Percentiles rank a stretch among this genome's conserved stretches.
Conservation (phyloP, 2,329 filamentous ascomycete genomes). For the Rutstroemia sp. region DNA sequence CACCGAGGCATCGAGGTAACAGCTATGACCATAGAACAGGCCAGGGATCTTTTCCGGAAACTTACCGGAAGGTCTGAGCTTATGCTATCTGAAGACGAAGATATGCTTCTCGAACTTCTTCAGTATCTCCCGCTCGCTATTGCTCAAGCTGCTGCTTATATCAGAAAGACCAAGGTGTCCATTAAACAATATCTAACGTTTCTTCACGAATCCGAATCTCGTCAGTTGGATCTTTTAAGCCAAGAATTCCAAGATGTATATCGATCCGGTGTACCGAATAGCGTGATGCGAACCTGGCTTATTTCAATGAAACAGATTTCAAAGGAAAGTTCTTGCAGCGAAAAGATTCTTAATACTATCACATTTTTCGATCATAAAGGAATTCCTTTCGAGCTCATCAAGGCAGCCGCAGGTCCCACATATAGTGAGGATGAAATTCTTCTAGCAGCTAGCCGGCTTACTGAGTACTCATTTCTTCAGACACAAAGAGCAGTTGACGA, state of each 20-base stretch:
- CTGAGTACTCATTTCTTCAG: conserved; percentile 31
- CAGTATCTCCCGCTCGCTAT: too few relatives aligned
- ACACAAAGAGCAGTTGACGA: conserved; percentile 1
- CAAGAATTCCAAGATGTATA: conserved; percentile 25
- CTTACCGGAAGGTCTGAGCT: too few relatives aligned
- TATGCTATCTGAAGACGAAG: too few relatives aligned
- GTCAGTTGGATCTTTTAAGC: conserved; percentile 19
- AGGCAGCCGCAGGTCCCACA: conserved; percentile 12
- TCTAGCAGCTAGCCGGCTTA: conserved; percentile 24
- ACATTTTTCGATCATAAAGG: conserved; percentile 30
- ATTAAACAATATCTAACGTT: background rate
- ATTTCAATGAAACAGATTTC: conserved; percentile 30
- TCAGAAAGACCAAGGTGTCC: too few relatives aligned
- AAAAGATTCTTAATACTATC: conserved; percentile 27
- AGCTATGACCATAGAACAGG: too few relatives aligned
- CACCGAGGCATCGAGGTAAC: conserved; percentile 20
- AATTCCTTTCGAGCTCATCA: conserved; percentile 26
- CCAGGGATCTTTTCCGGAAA: too few relatives aligned
- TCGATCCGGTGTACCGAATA: conserved; percentile 28
- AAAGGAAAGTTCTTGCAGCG: conserved; percentile 24
- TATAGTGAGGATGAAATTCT: conserved; percentile 11
- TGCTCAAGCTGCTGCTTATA: too few relatives aligned
- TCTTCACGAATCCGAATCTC: conserved; percentile 18
- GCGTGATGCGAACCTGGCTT: conserved; percentile 30
- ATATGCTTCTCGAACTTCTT: too few relatives aligned